These are phyloP conservation scores for Alternaria tenuissima DNA, from an alignment of 2,329 filamentous ascomycete species.

Conservation along the genomic window DNA sequence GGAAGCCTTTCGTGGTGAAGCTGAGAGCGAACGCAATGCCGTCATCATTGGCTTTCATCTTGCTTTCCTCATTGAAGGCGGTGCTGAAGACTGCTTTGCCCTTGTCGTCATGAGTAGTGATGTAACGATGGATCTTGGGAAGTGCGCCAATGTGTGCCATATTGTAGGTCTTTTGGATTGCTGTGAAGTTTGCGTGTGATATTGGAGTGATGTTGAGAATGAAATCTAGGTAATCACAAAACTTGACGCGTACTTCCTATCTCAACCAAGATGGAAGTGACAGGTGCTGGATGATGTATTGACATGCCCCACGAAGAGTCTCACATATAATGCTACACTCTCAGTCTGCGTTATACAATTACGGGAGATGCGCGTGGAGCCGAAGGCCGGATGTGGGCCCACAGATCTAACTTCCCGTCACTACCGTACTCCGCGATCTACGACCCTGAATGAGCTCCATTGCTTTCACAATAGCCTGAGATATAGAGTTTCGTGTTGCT, in stretches of 20 bases:
- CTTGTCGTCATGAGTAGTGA: constrained; percentile 48
- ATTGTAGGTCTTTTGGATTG: constrained; percentile 4
- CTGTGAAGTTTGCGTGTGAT: not conserved
- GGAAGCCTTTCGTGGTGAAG: constrained; percentile 60
- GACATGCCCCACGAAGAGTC: not conserved
- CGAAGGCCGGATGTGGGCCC: constrained; percentile 32
- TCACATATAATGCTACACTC: not conserved
- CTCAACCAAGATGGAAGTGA: not conserved
- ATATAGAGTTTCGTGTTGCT: not conserved
- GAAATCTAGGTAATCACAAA: not conserved
- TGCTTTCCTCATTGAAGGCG: constrained; percentile 47
- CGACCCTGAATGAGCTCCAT: constrained; percentile 10
- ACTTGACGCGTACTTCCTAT: not conserved
- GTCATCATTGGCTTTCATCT: constrained; percentile 51
- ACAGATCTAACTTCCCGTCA: constrained; percentile 12
- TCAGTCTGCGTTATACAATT: constrained; percentile 18
- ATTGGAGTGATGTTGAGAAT: not conserved
- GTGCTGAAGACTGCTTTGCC: constrained; percentile 50
- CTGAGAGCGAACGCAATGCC: constrained; percentile 59
- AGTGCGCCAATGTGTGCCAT: constrained; percentile 46
- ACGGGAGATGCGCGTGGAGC: constrained; percentile 29
- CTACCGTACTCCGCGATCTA: constrained; percentile 18
- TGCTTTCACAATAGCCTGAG: constrained; percentile 3
- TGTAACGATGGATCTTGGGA: constrained; percentile 46
- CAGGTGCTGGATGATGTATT: not conserved